phyloP scores from a whole-genome alignment of 495 filamentous ascomycete genomes.

The Hypoxylon subgilvum region DNA sequence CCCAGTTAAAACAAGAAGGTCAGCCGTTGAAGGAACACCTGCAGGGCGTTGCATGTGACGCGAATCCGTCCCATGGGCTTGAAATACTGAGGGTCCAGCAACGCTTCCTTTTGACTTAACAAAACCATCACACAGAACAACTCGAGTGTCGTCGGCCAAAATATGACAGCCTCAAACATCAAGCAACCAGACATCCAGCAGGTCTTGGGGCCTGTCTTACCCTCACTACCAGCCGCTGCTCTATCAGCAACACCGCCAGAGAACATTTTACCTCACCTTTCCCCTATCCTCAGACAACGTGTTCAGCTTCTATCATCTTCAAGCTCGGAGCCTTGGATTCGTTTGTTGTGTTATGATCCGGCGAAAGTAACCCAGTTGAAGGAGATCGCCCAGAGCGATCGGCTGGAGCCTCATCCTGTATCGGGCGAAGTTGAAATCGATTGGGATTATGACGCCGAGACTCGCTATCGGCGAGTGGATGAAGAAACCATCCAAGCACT shows the following conservation, averaged over 20 bases:
- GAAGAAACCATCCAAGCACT: slow-evolving; percentile 82
- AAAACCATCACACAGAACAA: slow-evolving; percentile 11
- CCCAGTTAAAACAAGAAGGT: slow-evolving; percentile 13
- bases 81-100: slow-evolving; percentile 20
- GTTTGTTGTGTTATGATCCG: slow-evolving; percentile 83
- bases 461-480: slow-evolving; percentile 77
- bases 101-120: not conserved
- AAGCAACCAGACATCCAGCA: slow-evolving; percentile 66
- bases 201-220: slow-evolving; percentile 77
- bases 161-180: slow-evolving; percentile 52
- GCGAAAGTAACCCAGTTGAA: slow-evolving; percentile 70
- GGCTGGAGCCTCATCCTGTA: slow-evolving; percentile 85
- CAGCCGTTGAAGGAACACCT: slow-evolving; percentile 17
- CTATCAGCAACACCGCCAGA: slow-evolving; percentile 77
- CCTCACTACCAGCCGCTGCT: slow-evolving; percentile 83
- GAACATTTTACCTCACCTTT: slow-evolving; percentile 78
- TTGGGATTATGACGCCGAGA: slow-evolving; percentile 65
- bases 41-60: slow-evolving; percentile 29
- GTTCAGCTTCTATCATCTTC: slow-evolving; percentile 75
- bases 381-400: slow-evolving; percentile 66
- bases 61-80: slow-evolving; percentile 6
- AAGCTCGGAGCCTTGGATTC: slow-evolving; percentile 80
- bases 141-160: slow-evolving; percentile 1
- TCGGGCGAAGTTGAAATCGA: slow-evolving; percentile 87
- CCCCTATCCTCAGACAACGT: slow-evolving; percentile 89